Base-by-base conservation (phyloP, 805 yeast genomes). In the Candida andamanensis region DNA sequence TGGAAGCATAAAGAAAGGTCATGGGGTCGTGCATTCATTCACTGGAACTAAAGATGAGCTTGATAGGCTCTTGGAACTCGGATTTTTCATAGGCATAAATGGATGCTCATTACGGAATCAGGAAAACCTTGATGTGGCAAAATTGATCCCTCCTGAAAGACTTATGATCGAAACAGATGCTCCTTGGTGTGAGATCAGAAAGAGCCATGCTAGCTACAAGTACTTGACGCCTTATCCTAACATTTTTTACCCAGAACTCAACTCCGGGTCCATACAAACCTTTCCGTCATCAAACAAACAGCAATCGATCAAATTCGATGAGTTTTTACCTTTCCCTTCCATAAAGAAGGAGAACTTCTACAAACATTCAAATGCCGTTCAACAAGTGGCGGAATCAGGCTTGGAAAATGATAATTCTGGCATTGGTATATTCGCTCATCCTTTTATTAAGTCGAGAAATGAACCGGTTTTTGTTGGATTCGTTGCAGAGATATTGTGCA, bases 141-240 rank as follows among this genome's bases (percentile, higher is more conserved):
- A 62, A 25, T 47, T 53, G 15, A 72, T 92, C n/a, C 97, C 97
- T 0, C 47, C 77, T 6, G 75, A 78, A 4, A 72, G 68, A 46
- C 54, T 92, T 26, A 58, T 90, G 69, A 72, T 92, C 7, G 99
- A 92, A 52, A 90, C 97, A 0, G 98, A 92, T 58, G 87, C 97
- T 3, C 98, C 99, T 1, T 92, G 98, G 98, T 92, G 99, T 62
- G 97, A 89, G 50, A 76, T 92, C 28, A 69, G 94, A 37, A 83
- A 76, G 43, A 71, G 92, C 7, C 95, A 86, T 52, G 85, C 86
- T 2, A 73, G 92, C 11, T 76, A 74, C 56, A 60, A 74, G 40
- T 69, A 63, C 40, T 51, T 87, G 18, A 58, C 76, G 0, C 48
- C 60, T 6, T 72, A 74, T 40, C 85, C 85, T 3, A 78, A 74